phyloP scores from a whole-genome alignment of 1,139 yeast genomes.

The Blastobotrys malaysiensis region DNA sequence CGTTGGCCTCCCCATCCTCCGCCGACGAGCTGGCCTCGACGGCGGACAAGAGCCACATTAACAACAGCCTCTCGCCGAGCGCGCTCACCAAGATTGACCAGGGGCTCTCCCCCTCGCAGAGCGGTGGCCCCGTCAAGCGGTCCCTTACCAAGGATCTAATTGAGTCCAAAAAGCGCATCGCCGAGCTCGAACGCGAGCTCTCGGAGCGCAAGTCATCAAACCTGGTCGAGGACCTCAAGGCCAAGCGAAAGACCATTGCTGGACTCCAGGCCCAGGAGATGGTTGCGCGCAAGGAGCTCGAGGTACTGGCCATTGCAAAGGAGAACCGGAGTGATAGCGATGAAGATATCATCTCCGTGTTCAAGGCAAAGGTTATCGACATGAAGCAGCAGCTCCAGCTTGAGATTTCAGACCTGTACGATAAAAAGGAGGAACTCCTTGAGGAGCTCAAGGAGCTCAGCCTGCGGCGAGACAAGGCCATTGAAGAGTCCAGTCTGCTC shows the following conservation, averaged over 20 bases:
- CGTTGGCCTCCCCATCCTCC: neutral
- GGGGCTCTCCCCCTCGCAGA: constrained; percentile 6
- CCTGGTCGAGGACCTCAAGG: constrained; percentile 27
- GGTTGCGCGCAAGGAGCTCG: constrained; percentile 30
- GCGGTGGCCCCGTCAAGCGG: neutral
- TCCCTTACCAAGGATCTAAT: constrained; percentile 24
- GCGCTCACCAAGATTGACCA: neutral
- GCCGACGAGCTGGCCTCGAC: neutral
- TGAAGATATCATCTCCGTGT: constrained; percentile 24
- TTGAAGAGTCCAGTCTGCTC: constrained; percentile 33
- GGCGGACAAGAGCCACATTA: no score
- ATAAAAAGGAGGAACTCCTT: constrained; percentile 30
- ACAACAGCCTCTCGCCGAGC: neutral
- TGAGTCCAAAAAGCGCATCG: constrained; percentile 30
- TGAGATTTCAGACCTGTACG: constrained; percentile 32
- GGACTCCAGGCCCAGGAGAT: constrained; percentile 32
- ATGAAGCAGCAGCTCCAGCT: constrained; percentile 27
- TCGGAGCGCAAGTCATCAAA: constrained; percentile 16
- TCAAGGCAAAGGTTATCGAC: constrained; percentile 24
- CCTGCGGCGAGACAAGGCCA: constrained; percentile 25
- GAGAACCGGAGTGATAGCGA: constrained; percentile 18
- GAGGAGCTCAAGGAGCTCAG: constrained; percentile 30
- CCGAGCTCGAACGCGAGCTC: constrained; percentile 30
- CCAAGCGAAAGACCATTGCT: constrained; percentile 34
- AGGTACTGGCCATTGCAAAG: constrained; percentile 23